Base-by-base conservation (phyloP, 305 asterid species). In the Coffea humblotiana region DNA sequence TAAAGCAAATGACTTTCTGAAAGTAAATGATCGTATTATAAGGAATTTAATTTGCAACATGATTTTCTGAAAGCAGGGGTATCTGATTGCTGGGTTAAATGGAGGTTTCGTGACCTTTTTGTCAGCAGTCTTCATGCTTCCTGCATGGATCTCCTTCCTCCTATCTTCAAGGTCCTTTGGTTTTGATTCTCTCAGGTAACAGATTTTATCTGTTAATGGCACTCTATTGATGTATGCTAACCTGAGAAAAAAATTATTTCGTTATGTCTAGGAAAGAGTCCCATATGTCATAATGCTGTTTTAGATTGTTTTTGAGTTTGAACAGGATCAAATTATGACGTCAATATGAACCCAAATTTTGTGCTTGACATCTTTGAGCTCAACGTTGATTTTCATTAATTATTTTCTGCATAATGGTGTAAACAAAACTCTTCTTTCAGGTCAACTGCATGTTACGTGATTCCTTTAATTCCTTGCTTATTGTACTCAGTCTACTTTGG, bases 21-120 rank as follows among this genome's bases (percentile, higher is more conserved):
- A 37, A 43, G 19, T 43, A 15, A 76, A 25, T 16, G 79, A 47
- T 45, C 60, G 45, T 76, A 23, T 81, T 65, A 12, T 14, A 35
- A 37, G 48, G 74, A 66, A 29, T 75, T 81, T 75, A 81, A 48
- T 45, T 7, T n/a, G 25, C 68, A 70, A 86, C 85, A 37, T 54
- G 66, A 82, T 79, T 82, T 86, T 83, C 87, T 88, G 86, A 84
- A 78, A 84, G 81, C 94, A 96, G 99, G 99, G 83, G 71, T 92
- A 89, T 87, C 92, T 92, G 81, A 80, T 85, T 61, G 90, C 92
- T 72, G 99, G 99, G 64, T 82, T 94, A 84, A 87, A 90, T 84
- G 98, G 99, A 88, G 98, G 98, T 78, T 96, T 93, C 87, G 70
- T 90, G 83, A 89, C 97, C 79, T 94, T 93, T 85, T 49, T 88